Base-by-base conservation (phyloP, 176 grass and related monocot genomes). In the Oryza meridionalis region DNA sequence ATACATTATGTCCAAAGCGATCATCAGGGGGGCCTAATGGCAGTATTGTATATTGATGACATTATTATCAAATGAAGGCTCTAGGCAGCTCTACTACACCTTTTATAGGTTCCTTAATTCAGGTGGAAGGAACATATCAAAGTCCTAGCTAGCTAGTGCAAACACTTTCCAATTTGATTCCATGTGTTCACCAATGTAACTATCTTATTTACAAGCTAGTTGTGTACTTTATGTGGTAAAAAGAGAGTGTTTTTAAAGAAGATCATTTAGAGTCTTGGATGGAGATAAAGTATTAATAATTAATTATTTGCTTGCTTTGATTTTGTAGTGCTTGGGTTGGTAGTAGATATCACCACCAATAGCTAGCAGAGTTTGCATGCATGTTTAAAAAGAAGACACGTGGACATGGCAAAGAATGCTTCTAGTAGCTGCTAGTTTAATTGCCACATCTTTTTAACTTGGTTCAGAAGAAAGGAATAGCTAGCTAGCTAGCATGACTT, bases 81-180 rank as follows among this genome's bases (percentile, higher is more conserved):
- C 38, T 76, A 69, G 65, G 78, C 26, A 70, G 27, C 13, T 82
- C 77, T 49, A 3, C 45, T 61, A 27, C 75, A 78, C 43, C 70
- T 78, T 86, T 82, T 86, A 0, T 66, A 81, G 82, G 43, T 90
- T 16, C 88, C 83, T 90, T 90, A 77, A 86, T 86, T 90, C 88
- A 29, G 73, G 78, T 78, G 88, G 78, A 86, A 90, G 78, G 83
- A 90, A 86, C 73, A 81, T 77, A 44, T 61, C 55, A 22, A 65
- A 13, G 29, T 67, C 72, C 71, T 81, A 66, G 29, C 77, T 76
- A 72, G 29, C 77, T 76, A 78, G 29, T n/a, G 50, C 43, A 76
- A 2, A 38, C 43, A 50, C 82, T 89, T 86, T 86, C 17, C 50
- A 80, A 83, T 27, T 69, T 45, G 64, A 78, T 85, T 72, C 55